Conservation (phyloP, 179 eudicot species). For the Heliamphora pulchella region DNA sequence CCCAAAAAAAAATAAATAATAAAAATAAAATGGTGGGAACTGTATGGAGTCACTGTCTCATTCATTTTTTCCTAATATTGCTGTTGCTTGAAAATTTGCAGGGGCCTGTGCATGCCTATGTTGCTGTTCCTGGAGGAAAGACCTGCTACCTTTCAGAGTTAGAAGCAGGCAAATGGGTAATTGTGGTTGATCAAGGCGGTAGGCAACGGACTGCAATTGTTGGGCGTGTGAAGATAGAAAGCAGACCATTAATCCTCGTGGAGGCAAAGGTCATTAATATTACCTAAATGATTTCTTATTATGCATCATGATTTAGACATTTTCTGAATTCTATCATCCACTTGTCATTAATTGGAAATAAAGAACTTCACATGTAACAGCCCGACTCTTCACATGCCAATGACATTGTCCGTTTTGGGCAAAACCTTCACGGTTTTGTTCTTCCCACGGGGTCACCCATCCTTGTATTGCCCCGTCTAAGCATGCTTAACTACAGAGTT, state of each 20-base stretch:
- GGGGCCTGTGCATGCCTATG: constrained; percentile 95
- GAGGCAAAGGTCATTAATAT: constrained; percentile 58
- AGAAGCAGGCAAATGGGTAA: constrained; percentile 73
- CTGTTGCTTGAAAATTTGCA: constrained; percentile 24
- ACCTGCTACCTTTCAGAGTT: constrained; percentile 90
- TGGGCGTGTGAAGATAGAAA: constrained; percentile 92
- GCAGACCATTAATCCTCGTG: constrained; percentile 66
- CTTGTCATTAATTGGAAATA: not conserved
- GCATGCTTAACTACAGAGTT: too few species aligned
- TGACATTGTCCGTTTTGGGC: too few species aligned
- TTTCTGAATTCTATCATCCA: too few species aligned
- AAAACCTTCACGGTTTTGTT: too few species aligned
- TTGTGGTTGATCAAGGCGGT: constrained; percentile 66
- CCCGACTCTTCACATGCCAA: too few species aligned
- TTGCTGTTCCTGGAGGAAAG: constrained; percentile 82
- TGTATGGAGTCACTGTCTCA: not conserved
- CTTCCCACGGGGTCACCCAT: too few species aligned
- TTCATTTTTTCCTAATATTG: not conserved
- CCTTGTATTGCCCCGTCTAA: too few species aligned
- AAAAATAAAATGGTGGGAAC: not conserved
- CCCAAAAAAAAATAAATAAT: too few species aligned
- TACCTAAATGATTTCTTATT: not conserved
- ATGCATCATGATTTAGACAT: too few species aligned
- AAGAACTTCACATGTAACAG: not conserved
- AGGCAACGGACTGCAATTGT: constrained; percentile 68